Conservation (phyloP, 2,329 filamentous ascomycete genomes). For the Alternaria gansuensis region DNA sequence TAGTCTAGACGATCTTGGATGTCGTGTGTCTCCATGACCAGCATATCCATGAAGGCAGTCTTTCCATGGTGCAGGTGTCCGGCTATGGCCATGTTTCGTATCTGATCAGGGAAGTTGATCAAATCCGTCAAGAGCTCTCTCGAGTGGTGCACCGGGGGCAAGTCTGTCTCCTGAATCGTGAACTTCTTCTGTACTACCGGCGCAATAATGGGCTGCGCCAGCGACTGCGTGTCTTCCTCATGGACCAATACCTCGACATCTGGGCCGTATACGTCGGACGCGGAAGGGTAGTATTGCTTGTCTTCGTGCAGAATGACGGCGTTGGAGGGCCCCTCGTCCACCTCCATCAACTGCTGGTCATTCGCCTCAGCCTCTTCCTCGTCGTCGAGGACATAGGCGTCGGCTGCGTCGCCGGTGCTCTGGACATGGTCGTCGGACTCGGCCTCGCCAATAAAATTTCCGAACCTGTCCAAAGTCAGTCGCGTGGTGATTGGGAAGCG, state of each 20-base stretch:
- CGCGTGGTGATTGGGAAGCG: background rate
- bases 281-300: conserved; percentile 99
- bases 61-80: conserved; percentile 98
- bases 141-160: conserved; percentile 87
- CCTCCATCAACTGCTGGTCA: conserved; percentile 89
- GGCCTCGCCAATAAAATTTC: conserved; percentile 97
- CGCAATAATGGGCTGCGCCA: conserved; percentile 91
- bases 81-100: conserved; percentile 88
- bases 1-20: conserved; percentile 80
- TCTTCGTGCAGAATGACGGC: conserved; percentile 98
- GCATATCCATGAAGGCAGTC: conserved; percentile 97
- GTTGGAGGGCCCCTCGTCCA: conserved; percentile 92
- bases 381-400: conserved; percentile 78
- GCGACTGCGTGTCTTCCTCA: conserved; percentile 94
- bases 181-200: conserved; percentile 97
- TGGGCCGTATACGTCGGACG: conserved; percentile 90
- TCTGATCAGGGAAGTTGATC: conserved; percentile 95
- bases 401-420: conserved; percentile 76
- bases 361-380: conserved; percentile 59
- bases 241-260: conserved; percentile 96
- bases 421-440: conserved; percentile 88
- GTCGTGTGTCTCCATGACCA: conserved; percentile 94
- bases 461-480: conserved; percentile 71
- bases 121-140: conserved; percentile 93
- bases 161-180: conserved; percentile 87